Base-by-base conservation (phyloP, 768 basidiomycete species). In the Hygrocybe punicea region DNA sequence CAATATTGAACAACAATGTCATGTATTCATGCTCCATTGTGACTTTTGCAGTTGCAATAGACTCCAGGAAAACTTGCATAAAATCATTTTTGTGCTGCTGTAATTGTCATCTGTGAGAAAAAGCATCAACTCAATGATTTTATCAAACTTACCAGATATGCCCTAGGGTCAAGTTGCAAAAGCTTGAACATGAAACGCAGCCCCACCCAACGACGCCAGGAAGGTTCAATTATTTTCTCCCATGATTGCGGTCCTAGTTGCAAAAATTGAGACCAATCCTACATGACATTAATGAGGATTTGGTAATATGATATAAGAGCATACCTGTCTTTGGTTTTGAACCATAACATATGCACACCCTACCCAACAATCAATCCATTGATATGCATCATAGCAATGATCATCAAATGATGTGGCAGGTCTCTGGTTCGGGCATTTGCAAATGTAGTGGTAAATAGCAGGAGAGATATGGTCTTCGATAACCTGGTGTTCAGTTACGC, bases 311-410 rank as follows among this genome's bases (percentile, higher is more conserved):
- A n/a, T n/a, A n/a, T 16, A 37, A 51, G 40, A 24, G 19, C 69
- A 58, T 58, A 69, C 70, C 65, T 64, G 68, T 33, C 50, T 60
- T 13, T 56, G 59, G 29, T 60, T 62, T 21, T 65, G 79, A 6
- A 87, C 79, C 14, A 85, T 63, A 16, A 91, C 77, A 55, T 77
- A 77, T 1, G 82, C 84, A 61, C 86, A 91, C 4, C 84, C 82
- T 6, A 88, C 75, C 89, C 90, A 93, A 62, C 85, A 86, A 54
- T 83, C 81, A 33, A 90, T 76, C 76, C 89, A 82, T 24, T 69
- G 65, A 62, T 83, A 82, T 24, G 83, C 77, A 50, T 81, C 78
- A 25, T 58, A 58, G 8, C 60, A 47, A 49, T 67, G 62, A 55
- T 60, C 55, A 49, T 67, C 62, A 19, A 62, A 61, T 9, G 49